Evolutionary conservation across 1,284 basidiomycete genomes (phyloP).

Genomic region (Cystobasidium pallidum): DNA sequence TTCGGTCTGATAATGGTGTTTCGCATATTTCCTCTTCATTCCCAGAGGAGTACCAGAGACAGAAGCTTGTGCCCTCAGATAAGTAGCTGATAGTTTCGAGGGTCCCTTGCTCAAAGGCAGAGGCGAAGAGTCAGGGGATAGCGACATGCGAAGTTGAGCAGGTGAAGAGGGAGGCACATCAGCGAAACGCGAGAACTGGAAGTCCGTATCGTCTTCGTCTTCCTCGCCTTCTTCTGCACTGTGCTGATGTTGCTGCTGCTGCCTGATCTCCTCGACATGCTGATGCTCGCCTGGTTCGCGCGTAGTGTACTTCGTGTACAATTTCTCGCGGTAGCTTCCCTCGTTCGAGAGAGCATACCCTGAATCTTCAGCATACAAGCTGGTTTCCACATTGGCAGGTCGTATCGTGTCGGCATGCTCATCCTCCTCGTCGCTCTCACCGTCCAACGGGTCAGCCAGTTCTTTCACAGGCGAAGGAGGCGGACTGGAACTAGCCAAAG

Average conservation of each 20-base stretch:
- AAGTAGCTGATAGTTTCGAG: constrained; percentile 21
- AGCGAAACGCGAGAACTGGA: neutral
- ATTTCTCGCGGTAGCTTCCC: neutral
- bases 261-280: neutral
- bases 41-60: neutral
- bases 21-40: constrained; percentile 9
- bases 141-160: constrained; percentile 20
- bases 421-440: neutral
- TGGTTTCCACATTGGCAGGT: constrained; percentile 14
- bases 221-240: neutral
- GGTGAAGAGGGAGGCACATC: constrained; percentile 26
- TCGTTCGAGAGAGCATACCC: constrained; percentile 11
- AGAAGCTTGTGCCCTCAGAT: constrained; percentile 4
- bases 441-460: neutral
- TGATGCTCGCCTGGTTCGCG: too few relatives aligned
- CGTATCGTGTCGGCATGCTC: neutral
- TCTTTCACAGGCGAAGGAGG: constrained; percentile 17
- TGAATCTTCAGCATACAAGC: constrained; percentile 8
- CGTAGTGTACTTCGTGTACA: too few relatives aligned
- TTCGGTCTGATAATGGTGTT: neutral
- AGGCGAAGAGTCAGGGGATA: constrained; percentile 34
- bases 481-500: constrained; percentile 33
- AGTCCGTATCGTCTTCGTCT: neutral
- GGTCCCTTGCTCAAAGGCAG: neutral
- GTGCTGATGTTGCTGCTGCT: neutral